Conservation (phyloP, 2,329 filamentous ascomycete genomes). For the Xylaria sp. region DNA sequence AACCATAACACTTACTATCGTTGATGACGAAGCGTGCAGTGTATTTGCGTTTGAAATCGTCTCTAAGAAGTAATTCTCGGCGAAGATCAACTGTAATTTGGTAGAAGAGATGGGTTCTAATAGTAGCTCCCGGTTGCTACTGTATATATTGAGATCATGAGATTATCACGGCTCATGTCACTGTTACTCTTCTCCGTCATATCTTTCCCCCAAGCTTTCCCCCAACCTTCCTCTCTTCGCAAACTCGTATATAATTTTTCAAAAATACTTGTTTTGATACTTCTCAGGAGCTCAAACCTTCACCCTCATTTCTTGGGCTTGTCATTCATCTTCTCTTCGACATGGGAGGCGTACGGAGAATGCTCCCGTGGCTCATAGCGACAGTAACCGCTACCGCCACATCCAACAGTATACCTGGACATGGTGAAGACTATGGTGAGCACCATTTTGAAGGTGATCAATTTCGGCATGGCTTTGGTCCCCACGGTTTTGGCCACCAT, state of each 20-base stretch:
- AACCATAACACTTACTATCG: too few species aligned
- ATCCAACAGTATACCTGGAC: neutral
- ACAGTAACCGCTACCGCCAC: neutral
- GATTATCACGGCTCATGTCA: too few species aligned
- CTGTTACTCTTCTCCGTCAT: too few species aligned
- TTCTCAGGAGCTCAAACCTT: neutral
- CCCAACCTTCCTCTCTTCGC: neutral
- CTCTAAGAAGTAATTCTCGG: too few species aligned
- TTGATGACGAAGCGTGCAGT: too few species aligned
- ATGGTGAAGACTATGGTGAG: neutral
- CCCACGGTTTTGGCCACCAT: constrained; percentile 8
- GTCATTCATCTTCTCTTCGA: neutral
- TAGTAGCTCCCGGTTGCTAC: too few species aligned
- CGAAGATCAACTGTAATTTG: too few species aligned
- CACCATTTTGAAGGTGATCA: neutral
- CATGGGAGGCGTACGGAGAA: constrained; percentile 17
- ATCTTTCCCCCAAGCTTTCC: too few species aligned
- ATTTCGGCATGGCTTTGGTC: neutral
- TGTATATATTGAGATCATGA: too few species aligned
- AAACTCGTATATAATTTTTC: neutral
- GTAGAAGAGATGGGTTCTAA: too few species aligned
- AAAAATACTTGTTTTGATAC: neutral
- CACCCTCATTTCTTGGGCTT: neutral
- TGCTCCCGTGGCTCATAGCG: constrained; percentile 8
- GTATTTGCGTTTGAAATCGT: too few species aligned